Evolutionary conservation across 2,329 filamentous ascomycete genomes (phyloP).

Genomic region (Samsoniella hepiali): DNA sequence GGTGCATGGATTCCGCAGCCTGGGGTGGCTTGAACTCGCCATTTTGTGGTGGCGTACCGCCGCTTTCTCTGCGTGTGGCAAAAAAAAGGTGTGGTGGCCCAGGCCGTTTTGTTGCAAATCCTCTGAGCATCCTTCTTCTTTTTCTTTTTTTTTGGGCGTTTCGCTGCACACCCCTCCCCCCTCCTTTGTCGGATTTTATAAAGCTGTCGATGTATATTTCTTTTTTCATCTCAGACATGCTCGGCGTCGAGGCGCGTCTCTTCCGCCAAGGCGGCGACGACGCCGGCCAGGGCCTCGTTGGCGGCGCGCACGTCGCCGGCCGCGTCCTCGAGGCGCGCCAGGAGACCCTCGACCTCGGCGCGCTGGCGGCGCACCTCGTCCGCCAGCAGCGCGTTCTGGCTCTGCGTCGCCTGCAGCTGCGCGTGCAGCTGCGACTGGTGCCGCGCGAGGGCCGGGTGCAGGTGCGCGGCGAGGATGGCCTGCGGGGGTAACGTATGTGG

Average conservation of each 20-base stretch:
- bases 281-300: conserved; percentile 44
- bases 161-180: no score
- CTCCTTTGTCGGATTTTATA: no score
- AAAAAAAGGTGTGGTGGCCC: no score
- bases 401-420: conserved; percentile 53
- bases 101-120: no score
- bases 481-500: conserved; percentile 56
- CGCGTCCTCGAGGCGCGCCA: conserved; percentile 47
- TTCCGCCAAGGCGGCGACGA: conserved; percentile 44
- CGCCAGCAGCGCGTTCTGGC: conserved; percentile 53
- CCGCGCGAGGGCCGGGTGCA: conserved; percentile 48
- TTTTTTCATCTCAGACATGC: conserved; percentile 19
- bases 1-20: no score
- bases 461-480: conserved; percentile 52
- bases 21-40: no score
- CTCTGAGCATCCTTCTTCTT: no score
- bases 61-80: no score
- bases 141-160: no score
- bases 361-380: conserved; percentile 52
- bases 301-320: conserved; percentile 55
- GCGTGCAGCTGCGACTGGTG: conserved; percentile 57
- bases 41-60: no score
- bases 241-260: conserved; percentile 48
- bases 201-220: no score
- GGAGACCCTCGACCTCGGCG: conserved; percentile 50